These are phyloP conservation scores for Boletus insuetus DNA, from an alignment of 768 basidiomycete genomes.

Conservation along the genomic window DNA sequence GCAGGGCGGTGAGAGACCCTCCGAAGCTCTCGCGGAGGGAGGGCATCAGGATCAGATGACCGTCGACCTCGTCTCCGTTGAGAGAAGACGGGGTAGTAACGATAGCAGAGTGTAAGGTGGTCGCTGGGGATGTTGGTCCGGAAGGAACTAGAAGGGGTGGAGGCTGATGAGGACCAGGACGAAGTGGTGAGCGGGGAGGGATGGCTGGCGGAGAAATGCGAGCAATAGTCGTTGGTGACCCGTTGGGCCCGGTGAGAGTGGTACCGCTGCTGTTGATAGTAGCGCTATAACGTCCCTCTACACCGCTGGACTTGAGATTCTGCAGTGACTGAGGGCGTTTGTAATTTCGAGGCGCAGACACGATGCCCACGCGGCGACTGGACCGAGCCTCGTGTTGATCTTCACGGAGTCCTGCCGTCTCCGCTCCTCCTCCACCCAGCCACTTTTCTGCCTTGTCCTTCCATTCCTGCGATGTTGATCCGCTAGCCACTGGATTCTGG, in stretches of 20 bases:
- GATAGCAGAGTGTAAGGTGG: background rate
- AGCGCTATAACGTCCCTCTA: conserved; percentile 8
- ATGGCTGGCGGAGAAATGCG: conserved; percentile 20
- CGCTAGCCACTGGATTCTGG: conserved; percentile 1
- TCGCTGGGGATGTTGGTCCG: conserved; percentile 10
- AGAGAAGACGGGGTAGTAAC: background rate
- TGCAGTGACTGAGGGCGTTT: conserved; percentile 32
- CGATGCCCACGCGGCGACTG: conserved; percentile 42
- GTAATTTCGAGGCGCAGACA: conserved; percentile 35
- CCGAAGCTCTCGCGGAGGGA: conserved; percentile 31
- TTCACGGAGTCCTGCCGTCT: conserved; percentile 15
- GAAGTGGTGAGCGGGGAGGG: conserved; percentile 33
- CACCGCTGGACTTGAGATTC: conserved; percentile 24
- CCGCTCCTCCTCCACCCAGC: conserved; percentile 20
- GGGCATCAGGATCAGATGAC: conserved; percentile 25
- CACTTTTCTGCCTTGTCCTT: background rate
- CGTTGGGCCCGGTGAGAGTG: conserved; percentile 6
- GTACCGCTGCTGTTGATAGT: conserved; percentile 10
- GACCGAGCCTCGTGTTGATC: conserved; percentile 38
- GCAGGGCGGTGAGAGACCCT: conserved; percentile 30
- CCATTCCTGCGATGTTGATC: conserved; percentile 3
- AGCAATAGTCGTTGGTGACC: background rate
- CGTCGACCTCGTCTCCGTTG: conserved; percentile 14
- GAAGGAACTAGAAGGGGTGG: conserved; percentile 9
- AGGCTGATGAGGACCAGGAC: conserved; percentile 23